Evolutionary conservation across 129 eudicot species (phyloP), one percentile per base, ranked within the genome.

Genomic region (Artemisia argyi): DNA sequence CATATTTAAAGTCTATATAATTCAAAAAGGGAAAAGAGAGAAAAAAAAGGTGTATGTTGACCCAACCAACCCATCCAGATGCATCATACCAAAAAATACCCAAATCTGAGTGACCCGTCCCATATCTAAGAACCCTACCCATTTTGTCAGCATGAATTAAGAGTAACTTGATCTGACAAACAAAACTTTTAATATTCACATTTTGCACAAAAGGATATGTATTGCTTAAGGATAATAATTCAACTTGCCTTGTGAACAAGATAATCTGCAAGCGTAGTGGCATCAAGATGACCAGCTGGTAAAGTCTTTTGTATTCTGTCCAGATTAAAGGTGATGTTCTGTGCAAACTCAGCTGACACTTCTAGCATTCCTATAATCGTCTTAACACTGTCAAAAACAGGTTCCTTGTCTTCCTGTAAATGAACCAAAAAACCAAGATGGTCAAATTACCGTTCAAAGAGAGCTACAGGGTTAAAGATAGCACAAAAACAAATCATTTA

Each of bases 251-350:
- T 91, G 72, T 88, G 90, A 76, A 95, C 99, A 78, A 95, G 97
- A 84, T 91, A 95, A 84, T 95, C 99, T 24, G 96, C 97, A 54
- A 88, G 91, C 28, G 97, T 91, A 55, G 92, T 91, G 68, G 99
- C 90, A 74, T 86, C 99, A 78, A 88, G 90, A 85, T 95, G 95
- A 51, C 99, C 99, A 61, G 97, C 97, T 69, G 99, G 96, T 42
- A 95, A 81, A 76, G 96, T 82, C 42, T 81, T 91, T 65, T 73
- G 76, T 65, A 95, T 95, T 79, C 85, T 95, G 57, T 95, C 99
- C 53, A 55, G 61, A 60, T 95, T 88, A 71, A 82, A 95, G n/a
- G 87, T 83, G 28, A 95, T 79, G 68, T 88, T 95, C 50, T 81
- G 88, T 55, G 99, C 99, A 83, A 88, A 88, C 58, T 95, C 99